A percentile compares a stretch with the other conserved stretches of the same genome.
phyloP scores from a whole-genome alignment of 1,284 basidiomycete genomes.

The Leccinum pseudoinsigne region DNA sequence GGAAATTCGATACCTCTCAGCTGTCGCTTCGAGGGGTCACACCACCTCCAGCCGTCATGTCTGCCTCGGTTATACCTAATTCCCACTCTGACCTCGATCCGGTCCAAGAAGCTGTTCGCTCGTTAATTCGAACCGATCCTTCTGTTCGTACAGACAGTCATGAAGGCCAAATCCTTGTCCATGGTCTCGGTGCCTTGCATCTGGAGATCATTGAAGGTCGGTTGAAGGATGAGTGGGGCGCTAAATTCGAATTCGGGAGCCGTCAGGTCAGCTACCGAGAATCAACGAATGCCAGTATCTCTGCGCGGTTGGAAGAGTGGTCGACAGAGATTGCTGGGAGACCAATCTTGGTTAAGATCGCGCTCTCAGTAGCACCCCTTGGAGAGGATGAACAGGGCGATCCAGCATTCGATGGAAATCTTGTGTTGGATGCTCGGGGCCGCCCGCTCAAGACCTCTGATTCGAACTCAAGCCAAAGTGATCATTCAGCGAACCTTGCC shows the following conservation, averaged over 20 bases:
- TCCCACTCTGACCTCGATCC: constrained; percentile 78
- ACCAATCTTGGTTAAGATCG: constrained; percentile 44
- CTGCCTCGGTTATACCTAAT: constrained; percentile 77
- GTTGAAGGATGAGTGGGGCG: constrained; percentile 79
- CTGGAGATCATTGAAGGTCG: constrained; percentile 86
- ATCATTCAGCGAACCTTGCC: constrained; percentile 51
- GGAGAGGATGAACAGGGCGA: constrained; percentile 58
- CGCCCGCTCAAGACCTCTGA: constrained; percentile 56
- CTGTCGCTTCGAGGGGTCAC: constrained; percentile 64
- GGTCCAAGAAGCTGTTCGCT: constrained; percentile 72
- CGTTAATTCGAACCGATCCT: constrained; percentile 84
- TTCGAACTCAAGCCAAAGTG: constrained; percentile 42
- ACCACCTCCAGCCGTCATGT: constrained; percentile 76
- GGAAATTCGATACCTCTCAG: constrained; percentile 29
- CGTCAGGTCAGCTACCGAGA: constrained; percentile 84
- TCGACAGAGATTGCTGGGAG: constrained; percentile 61
- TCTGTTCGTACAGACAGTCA: constrained; percentile 76
- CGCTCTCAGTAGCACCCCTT: constrained; percentile 54
- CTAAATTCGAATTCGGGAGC: constrained; percentile 73
- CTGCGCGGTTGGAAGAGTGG: constrained; percentile 45
- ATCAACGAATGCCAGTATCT: constrained; percentile 47
- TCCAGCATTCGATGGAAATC: constrained; percentile 71
- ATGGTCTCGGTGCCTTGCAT: constrained; percentile 84
- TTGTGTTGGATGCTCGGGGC: constrained; percentile 57
- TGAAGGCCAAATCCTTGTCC: constrained; percentile 82